Base-by-base conservation (phyloP, 2,329 filamentous ascomycete species). In the Fusarium xyrophilum region DNA sequence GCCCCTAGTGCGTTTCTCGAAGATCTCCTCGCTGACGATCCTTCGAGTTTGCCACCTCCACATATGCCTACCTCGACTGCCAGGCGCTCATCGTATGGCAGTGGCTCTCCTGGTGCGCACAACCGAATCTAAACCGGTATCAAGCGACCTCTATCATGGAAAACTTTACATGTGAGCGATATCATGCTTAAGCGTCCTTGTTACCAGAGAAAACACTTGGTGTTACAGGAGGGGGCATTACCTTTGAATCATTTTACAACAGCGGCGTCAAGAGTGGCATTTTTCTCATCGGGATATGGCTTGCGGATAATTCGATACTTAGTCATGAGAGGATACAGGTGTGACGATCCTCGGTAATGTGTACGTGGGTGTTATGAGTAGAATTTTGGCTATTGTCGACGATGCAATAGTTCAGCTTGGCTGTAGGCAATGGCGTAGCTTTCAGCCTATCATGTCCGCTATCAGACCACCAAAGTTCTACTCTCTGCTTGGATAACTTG, bases 1-100 rank as follows among this genome's bases (percentile, higher is more conserved):
- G 91, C 93, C 19, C 95, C 95, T 1, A 97, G 93, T 77, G 92
- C 93, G 21, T 97, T 93, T 76, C 83, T 98, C 39, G 94, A 98
- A 63, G 93, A 97, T 77, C 80, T 98, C 51, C 90, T 97, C 65
- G 93, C 93, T 74, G 92, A 91, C 67, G 90, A 93, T 74, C 82
- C 84, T 9, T 81, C 81, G 38, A 77, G 80, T 68, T 81, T 87
- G 56, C 85, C 85, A 14, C 82, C 84, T 17, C 75, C 74, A 43
- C 71, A 79, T 7, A 80, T 80, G 77, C 77, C 78, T 10, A 75
- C 47, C 13, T 69, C 72, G 7, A 61, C 67, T 44, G 67, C 54
- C 14, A 69, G 68, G 32, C 71, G 70, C 21, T 70, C 69, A 30
- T 70, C 73, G 13, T 69, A 73, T 50, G 68, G 70, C 23, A 70